Base-by-base conservation (phyloP, 208 protist species). In the Strigomonas galati region DNA sequence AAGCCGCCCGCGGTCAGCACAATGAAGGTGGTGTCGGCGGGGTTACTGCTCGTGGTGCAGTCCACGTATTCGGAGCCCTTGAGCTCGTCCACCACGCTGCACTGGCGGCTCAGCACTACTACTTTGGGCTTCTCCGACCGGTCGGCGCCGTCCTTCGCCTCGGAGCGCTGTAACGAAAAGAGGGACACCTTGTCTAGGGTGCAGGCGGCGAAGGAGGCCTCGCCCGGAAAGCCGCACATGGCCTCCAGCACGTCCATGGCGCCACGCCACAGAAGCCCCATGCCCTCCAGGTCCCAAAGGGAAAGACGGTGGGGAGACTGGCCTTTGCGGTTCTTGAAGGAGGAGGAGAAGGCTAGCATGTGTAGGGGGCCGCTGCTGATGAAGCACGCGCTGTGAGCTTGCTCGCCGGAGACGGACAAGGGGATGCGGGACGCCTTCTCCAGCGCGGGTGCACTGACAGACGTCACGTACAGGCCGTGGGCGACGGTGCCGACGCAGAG, bases 401-500 rank as follows among this genome's bases (percentile, higher is more conserved):
- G 60, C 62, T 90, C 86, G 26, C 89, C 89, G 0, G 76, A 86
- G 15, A 84, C 67, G 1, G 40, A 61, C 43, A 76, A 61, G 14
- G 85, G 84, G 28, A 95, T 70, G 21, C 79, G 83, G 10, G 89
- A 68, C 12, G 61, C 49, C 10, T 49, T 51, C 15, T 64, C 53
- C 37, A 95, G 61, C 31, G n/a, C 27, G 0, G 89, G 80, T n/a
- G 59, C 51, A 7, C 74, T 76, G 2, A 78, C 78, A 0, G 65
- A 59, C 19, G 82, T 90, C 35, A 92, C 14, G 77, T 92, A 95
- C 23, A 93, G 43, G 17, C 89, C 89, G 58, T 86, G 76, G 23
- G 62, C 49, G 35, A n/a, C 32, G 46, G 89, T 92, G 44, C 89
- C 89, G 31, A 93, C 76, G 61, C 79, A 91, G 0, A 93, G 4